A percentile compares a stretch with the other conserved stretches of the same genome.
phyloP scores from a whole-genome alignment of 257 asterid genomes.

The Salvia miltiorrhiza region DNA sequence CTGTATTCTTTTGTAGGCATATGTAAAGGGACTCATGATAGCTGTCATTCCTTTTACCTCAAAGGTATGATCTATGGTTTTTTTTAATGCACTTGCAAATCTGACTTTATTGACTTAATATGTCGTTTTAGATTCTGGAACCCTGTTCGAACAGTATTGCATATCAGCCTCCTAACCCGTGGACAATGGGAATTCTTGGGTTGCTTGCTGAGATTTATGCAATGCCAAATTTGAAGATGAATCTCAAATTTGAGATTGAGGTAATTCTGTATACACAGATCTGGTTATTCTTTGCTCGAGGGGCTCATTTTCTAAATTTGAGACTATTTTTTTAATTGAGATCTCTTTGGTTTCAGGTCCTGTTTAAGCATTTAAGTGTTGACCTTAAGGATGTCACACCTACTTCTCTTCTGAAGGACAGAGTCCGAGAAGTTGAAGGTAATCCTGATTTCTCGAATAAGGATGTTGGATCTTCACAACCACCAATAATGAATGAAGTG shows the following conservation, averaged over 20 bases:
- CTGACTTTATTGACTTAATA: conserved; percentile 6
- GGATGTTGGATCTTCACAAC: conserved; percentile 73
- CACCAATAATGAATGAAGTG: conserved; percentile 56
- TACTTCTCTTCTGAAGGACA: conserved; percentile 79
- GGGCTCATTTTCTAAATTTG: not conserved
- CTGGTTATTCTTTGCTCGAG: not conserved
- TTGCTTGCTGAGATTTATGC: conserved; percentile 91
- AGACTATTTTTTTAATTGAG: conserved; percentile 1
- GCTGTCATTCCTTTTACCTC: conserved; percentile 98
- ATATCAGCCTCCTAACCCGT: conserved; percentile 97
- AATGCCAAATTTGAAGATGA: conserved; percentile 96
- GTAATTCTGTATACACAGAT: conserved; percentile 31
- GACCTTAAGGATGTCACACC: conserved; percentile 88
- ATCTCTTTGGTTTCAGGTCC: conserved; percentile 55
- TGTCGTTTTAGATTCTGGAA: conserved; percentile 65
- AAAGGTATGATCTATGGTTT: conserved; percentile 51
- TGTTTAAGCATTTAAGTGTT: conserved; percentile 85
- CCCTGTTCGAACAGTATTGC: conserved; percentile 92
- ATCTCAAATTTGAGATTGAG: conserved; percentile 97
- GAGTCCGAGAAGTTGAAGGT: conserved; percentile 82
- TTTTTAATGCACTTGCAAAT: not conserved
- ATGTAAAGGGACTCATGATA: conserved; percentile 93
- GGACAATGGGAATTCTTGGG: conserved; percentile 99
- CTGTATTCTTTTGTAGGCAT: conserved; percentile 59
- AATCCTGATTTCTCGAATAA: conserved; percentile 97